phyloP scores from a whole-genome alignment of 1,284 basidiomycete species.

The Farysia itapuensis region DNA sequence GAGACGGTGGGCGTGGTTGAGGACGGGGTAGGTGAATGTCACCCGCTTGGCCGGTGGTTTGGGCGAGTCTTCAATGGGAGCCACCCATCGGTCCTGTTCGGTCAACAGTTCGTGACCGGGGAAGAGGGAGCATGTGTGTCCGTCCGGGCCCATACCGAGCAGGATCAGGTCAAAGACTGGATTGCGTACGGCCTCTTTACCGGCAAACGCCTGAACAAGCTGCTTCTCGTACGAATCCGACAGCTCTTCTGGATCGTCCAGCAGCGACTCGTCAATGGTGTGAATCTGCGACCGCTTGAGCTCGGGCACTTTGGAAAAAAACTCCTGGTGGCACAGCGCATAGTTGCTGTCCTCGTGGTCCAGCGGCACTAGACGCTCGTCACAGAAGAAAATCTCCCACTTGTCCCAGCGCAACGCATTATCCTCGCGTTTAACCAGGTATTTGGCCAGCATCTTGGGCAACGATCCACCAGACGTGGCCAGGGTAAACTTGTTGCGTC shows the following conservation, averaged over 20 bases:
- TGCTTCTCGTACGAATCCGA: conserved; percentile 89
- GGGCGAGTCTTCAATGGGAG: conserved; percentile 86
- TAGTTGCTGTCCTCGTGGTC: conserved; percentile 92
- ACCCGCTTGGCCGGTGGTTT: conserved; percentile 89
- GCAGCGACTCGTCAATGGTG: conserved; percentile 72
- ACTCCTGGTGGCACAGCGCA: conserved; percentile 71
- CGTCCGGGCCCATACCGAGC: conserved; percentile 67
- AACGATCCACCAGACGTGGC: conserved; percentile 92
- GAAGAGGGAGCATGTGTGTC: conserved; percentile 95
- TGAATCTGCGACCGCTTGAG: conserved; percentile 75
- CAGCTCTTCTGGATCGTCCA: conserved; percentile 75
- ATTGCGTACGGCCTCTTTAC: conserved; percentile 56
- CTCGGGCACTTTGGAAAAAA: conserved; percentile 84
- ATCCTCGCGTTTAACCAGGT: conserved; percentile 69
- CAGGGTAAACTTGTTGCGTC: conserved; percentile 84
- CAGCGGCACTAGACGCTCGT: conserved; percentile 93
- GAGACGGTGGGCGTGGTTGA: conserved; percentile 68
- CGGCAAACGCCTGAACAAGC: conserved; percentile 76
- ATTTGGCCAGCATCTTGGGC: conserved; percentile 76
- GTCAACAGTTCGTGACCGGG: conserved; percentile 81
- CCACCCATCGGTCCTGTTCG: conserved; percentile 91
- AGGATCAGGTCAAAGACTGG: conserved; percentile 60
- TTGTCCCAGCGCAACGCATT: conserved; percentile 85
- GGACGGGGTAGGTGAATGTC: conserved; percentile 60
- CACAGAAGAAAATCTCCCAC: conserved; percentile 97